These are phyloP conservation scores for Suillus ampliporus DNA, from an alignment of 768 basidiomycete species.

Conservation along the genomic window DNA sequence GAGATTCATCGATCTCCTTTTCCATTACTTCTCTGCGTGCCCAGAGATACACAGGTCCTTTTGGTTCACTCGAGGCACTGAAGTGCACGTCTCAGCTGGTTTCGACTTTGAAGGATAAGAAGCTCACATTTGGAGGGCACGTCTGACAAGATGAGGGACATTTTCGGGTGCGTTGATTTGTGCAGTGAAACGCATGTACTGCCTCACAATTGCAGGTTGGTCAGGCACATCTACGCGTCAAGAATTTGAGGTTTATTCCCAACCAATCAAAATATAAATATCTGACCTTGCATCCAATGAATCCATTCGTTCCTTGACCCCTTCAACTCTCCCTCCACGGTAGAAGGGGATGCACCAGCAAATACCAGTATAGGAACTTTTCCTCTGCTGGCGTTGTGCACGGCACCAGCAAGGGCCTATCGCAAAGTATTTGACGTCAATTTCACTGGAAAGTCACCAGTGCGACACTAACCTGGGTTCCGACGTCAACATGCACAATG, in stretches of 20 bases:
- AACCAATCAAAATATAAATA: background rate
- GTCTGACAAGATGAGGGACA: constrained; percentile 53
- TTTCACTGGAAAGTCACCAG: background rate
- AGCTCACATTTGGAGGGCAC: constrained; percentile 68
- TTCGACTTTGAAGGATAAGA: background rate
- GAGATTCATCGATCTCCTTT: constrained; percentile 54
- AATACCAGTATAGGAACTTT: constrained; percentile 72
- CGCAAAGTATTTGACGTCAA: background rate
- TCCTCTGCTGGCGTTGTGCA: constrained; percentile 72
- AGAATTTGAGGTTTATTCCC: background rate
- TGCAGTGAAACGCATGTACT: constrained; percentile 73
- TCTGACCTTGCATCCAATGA: constrained; percentile 70
- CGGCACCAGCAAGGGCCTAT: constrained; percentile 69
- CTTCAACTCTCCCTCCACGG: constrained; percentile 56
- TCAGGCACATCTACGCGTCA: constrained; percentile 63
- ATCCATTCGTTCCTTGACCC: constrained; percentile 77
- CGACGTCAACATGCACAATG: constrained; percentile 77
- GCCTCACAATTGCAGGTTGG: constrained; percentile 71
- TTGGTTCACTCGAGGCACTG: constrained; percentile 73
- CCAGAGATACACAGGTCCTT: constrained; percentile 78
- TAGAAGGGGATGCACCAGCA: constrained; percentile 71
- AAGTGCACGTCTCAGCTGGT: constrained; percentile 7
- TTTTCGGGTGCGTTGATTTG: constrained; percentile 63
- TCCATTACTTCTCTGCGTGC: constrained; percentile 75
- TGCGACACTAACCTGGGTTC: constrained; percentile 56